These are phyloP conservation scores for Melanopsichium pennsylvanicum DNA, from an alignment of 1,284 basidiomycete species.

Conservation along the genomic window DNA sequence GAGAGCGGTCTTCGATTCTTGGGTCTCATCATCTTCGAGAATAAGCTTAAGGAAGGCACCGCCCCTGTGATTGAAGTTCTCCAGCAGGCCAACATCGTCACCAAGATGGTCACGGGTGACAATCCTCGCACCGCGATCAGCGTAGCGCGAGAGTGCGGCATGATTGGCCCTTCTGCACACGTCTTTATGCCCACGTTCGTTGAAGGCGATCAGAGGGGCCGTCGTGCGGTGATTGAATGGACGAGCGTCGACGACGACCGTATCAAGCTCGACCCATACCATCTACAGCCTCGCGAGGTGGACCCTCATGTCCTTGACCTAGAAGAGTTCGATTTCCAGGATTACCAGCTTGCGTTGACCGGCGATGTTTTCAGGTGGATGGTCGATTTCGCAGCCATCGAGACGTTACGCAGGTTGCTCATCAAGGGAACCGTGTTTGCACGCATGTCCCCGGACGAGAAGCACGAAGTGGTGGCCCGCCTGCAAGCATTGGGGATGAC, in stretches of 20 bases:
- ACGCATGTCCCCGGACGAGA: conserved; percentile 49
- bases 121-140: conserved; percentile 44
- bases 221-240: conserved; percentile 31
- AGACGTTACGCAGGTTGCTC: conserved; percentile 42
- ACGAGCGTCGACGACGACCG: conserved; percentile 27
- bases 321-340: conserved; percentile 5
- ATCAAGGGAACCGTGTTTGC: conserved; percentile 46
- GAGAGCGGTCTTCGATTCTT: conserved; percentile 90
- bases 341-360: conserved; percentile 43
- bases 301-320: no score
- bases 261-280: conserved; percentile 36
- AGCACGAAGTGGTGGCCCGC: conserved; percentile 48
- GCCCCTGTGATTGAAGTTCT: conserved; percentile 70
- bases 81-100: conserved; percentile 34
- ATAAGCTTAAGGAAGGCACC: conserved; percentile 94
- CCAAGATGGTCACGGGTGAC: conserved; percentile 56
- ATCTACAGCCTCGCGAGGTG: conserved; percentile 10
- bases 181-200: conserved; percentile 34
- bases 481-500: conserved; percentile 41
- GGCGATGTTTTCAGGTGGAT: conserved; percentile 39
- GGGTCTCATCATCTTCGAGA: conserved; percentile 97
- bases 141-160: conserved; percentile 42
- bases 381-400: conserved; percentile 22
- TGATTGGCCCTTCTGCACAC: conserved; percentile 10
- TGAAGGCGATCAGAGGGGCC: neutral